Conservation (phyloP, 2,329 filamentous ascomycete genomes). For the Xylaria multiplex region DNA sequence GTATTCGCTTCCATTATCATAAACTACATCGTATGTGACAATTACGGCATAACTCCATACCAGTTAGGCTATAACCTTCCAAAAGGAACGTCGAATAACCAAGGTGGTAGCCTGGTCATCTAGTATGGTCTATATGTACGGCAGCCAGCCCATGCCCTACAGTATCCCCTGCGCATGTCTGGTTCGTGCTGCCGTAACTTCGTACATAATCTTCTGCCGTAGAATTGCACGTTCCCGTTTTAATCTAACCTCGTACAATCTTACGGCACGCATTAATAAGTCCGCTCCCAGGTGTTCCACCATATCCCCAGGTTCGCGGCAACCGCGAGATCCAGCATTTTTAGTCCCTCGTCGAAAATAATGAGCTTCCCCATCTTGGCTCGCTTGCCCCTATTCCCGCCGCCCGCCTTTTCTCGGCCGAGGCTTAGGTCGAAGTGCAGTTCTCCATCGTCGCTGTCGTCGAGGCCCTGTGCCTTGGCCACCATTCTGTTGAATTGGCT, state of each 20-base stretch:
- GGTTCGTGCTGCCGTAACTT: too few relatives aligned
- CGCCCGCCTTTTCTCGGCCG: constrained; percentile 84
- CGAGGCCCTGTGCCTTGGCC: constrained; percentile 48
- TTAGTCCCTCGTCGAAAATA: constrained; percentile 86
- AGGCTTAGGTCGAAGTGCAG: constrained; percentile 74
- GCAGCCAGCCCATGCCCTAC: too few relatives aligned
- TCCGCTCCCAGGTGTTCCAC: constrained; percentile 86
- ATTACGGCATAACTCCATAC: too few relatives aligned
- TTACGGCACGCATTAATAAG: constrained; percentile 28
- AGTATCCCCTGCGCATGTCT: too few relatives aligned
- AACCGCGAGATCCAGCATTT: constrained; percentile 94
- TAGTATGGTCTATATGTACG: too few relatives aligned
- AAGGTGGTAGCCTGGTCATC: too few relatives aligned
- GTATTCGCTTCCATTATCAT: constrained; percentile 20
- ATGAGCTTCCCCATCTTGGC: constrained; percentile 96
- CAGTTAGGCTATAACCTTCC: too few relatives aligned
- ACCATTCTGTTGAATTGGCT: constrained; percentile 45
- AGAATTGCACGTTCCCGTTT: not conserved
- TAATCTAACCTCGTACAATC: not conserved
- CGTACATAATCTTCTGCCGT: not conserved
- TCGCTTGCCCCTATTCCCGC: constrained; percentile 83
- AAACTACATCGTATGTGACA: constrained; percentile 14
- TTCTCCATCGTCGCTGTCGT: constrained; percentile 52
- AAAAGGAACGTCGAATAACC: too few relatives aligned
- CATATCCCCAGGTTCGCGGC: constrained; percentile 92